A percentile compares a stretch with the other conserved stretches of the same genome.
These are phyloP conservation scores for Pholiota conissans DNA, from an alignment of 768 basidiomycete species.

Conservation along the genomic window DNA sequence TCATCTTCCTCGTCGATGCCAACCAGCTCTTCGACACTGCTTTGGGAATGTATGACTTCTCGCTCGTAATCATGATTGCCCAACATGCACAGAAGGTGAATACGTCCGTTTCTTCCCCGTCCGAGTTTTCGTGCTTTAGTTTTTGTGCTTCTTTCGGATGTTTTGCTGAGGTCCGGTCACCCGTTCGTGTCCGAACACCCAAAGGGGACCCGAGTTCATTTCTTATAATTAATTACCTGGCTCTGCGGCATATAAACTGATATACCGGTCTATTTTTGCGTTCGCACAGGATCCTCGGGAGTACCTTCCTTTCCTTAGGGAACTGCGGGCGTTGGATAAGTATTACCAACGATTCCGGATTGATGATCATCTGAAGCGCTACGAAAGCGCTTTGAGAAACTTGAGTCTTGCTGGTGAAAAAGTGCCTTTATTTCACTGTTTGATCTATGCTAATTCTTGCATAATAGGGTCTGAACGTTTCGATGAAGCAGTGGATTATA, in stretches of 20 bases:
- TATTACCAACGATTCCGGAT: constrained; percentile 88
- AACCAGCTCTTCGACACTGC: constrained; percentile 91
- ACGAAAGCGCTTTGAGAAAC: constrained; percentile 73
- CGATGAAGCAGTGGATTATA: constrained; percentile 76
- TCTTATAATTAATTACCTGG: background rate
- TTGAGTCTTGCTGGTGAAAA: constrained; percentile 77
- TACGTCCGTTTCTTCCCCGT: background rate
- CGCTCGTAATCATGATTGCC: constrained; percentile 91
- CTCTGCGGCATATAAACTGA: background rate
- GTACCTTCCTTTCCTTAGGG: constrained; percentile 94
- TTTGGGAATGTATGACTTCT: constrained; percentile 98
- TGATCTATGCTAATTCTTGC: background rate
- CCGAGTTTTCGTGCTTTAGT: background rate
- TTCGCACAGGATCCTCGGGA: constrained; percentile 88
- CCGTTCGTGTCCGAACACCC: background rate
- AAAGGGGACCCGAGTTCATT: background rate
- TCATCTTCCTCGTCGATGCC: constrained; percentile 96
- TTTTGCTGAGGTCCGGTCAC: background rate
- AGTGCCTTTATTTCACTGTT: too few species aligned
- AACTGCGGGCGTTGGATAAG: constrained; percentile 76
- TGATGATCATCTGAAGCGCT: constrained; percentile 85
- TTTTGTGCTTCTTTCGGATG: background rate
- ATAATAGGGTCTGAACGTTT: constrained; percentile 71
- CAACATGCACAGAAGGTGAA: constrained; percentile 94
- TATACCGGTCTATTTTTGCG: constrained; percentile 7